Conservation (phyloP, 257 asterid genomes). For the Avicennia marina region DNA sequence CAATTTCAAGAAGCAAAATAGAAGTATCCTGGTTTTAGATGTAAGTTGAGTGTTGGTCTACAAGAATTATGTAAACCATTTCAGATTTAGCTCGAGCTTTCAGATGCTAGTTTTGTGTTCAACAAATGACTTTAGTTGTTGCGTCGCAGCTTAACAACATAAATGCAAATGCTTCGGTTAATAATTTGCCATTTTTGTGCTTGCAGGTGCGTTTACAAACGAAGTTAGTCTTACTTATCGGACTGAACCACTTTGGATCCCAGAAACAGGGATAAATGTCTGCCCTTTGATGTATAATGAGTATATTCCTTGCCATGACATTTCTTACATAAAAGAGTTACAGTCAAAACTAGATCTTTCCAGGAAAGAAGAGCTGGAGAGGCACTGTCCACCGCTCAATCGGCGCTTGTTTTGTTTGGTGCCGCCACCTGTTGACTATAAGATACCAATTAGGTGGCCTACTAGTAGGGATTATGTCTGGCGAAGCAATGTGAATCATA, state of each 20-base stretch:
- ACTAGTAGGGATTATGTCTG: constrained; percentile 85
- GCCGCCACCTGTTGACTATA: constrained; percentile 88
- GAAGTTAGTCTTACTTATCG: constrained; percentile 61
- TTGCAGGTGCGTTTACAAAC: constrained; percentile 58
- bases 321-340: constrained; percentile 61
- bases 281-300: constrained; percentile 79
- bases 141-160: neutral
- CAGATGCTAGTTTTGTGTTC: too few relatives aligned
- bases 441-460: constrained; percentile 87
- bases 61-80: too few relatives aligned
- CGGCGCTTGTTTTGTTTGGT: constrained; percentile 81
- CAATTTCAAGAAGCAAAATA: too few relatives aligned
- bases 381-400: constrained; percentile 75
- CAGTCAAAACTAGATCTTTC: constrained; percentile 58
- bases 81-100: too few relatives aligned
- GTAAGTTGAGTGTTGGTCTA: too few relatives aligned
- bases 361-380: constrained; percentile 79
- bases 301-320: constrained; percentile 84
- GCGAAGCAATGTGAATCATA: constrained; percentile 91
- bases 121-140: neutral
- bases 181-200: neutral
- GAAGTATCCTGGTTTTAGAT: too few relatives aligned
- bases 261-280: constrained; percentile 61
- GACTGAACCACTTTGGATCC: constrained; percentile 45
- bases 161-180: neutral